Conservation (phyloP, 768 basidiomycete species). For the Mycena olivaceomarginata region DNA sequence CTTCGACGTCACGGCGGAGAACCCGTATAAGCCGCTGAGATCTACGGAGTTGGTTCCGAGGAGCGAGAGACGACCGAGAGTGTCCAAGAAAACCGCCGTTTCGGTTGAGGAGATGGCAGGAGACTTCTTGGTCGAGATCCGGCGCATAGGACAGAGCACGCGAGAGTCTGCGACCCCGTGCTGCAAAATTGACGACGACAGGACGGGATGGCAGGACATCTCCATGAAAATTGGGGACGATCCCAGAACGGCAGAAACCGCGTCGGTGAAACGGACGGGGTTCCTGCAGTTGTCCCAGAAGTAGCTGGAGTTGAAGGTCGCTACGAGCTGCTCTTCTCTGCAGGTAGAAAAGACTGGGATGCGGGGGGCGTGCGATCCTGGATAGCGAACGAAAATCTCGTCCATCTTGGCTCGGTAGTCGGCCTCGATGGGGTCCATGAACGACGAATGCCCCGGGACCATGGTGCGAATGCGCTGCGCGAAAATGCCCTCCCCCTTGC, state of each 20-base stretch:
- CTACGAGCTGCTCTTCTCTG: neutral
- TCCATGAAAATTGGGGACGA: conserved; percentile 23
- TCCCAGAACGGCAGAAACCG: neutral
- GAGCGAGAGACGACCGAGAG: conserved; percentile 14
- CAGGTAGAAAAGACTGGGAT: conserved; percentile 30
- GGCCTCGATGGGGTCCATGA: conserved; percentile 51
- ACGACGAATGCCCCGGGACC: conserved; percentile 52
- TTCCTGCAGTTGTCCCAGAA: conserved; percentile 32
- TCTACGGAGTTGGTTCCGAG: conserved; percentile 30
- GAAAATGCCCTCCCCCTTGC: conserved; percentile 46
- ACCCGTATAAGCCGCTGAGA: conserved; percentile 31
- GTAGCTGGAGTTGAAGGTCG: neutral
- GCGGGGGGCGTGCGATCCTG: conserved; percentile 8
- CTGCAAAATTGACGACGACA: conserved; percentile 13
- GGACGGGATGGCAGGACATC: conserved; percentile 22
- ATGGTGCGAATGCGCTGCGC: conserved; percentile 51
- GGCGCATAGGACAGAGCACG: conserved; percentile 30
- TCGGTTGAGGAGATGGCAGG: neutral
- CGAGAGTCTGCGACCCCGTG: neutral
- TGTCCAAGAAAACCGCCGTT: neutral
- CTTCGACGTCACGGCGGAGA: conserved; percentile 5
- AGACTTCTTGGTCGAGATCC: neutral
- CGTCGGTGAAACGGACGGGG: conserved; percentile 11
- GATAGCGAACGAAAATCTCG: conserved; percentile 28
- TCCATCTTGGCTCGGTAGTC: conserved; percentile 13